Conservation (phyloP, 306 rosid species). For the Cucumis melo region DNA sequence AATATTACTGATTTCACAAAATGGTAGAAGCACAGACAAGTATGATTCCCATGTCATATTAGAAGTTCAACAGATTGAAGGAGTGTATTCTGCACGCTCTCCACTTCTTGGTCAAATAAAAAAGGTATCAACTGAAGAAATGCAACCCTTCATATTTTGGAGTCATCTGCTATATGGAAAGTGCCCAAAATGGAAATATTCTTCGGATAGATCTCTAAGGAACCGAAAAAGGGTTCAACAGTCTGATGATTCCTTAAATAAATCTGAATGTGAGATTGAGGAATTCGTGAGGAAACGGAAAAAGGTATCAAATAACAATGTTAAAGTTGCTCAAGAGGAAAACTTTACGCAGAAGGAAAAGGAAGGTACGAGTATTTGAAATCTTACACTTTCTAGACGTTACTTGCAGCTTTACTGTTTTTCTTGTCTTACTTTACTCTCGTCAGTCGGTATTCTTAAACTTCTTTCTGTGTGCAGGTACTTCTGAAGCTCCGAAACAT, state of each 20-base stretch:
- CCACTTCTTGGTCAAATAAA: constrained; percentile 42
- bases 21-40: constrained; percentile 23
- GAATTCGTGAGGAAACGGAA: constrained; percentile 38
- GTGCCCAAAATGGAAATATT: constrained; percentile 60
- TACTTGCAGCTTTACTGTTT: neutral
- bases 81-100: constrained; percentile 26
- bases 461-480: constrained; percentile 27
- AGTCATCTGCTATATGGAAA: constrained; percentile 49
- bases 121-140: constrained; percentile 23
- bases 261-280: constrained; percentile 24
- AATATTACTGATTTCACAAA: constrained; percentile 31
- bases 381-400: constrained; percentile 1
- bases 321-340: constrained; percentile 28
- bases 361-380: constrained; percentile 39
- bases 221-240: constrained; percentile 50
- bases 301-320: constrained; percentile 31
- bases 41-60: constrained; percentile 28
- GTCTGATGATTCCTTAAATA: constrained; percentile 21
- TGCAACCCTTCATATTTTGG: constrained; percentile 55
- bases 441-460: constrained; percentile 14
- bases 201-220: constrained; percentile 38
- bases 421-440: constrained; percentile 1
- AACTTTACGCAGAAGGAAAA: constrained; percentile 16
- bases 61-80: constrained; percentile 50
- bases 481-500: constrained; percentile 6